phyloP scores from a whole-genome alignment of 257 asterid species.

The Plectranthus barbatus region DNA sequence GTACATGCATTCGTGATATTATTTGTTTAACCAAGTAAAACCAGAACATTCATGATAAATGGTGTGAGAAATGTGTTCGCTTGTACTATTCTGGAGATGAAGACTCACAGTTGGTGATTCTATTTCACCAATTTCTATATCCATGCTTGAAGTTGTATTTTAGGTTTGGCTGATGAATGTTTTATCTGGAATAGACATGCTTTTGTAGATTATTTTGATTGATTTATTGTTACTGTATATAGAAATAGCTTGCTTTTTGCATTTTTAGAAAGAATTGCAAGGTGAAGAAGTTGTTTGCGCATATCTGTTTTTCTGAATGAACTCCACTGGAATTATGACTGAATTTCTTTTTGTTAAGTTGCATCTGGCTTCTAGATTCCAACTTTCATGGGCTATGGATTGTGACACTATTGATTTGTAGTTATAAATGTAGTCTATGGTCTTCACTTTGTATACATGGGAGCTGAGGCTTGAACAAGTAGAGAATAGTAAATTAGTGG shows the following conservation, averaged over 20 bases:
- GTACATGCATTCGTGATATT: neutral
- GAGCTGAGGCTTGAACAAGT: no score
- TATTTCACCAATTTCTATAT: no score
- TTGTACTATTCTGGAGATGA: neutral
- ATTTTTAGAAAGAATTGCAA: neutral
- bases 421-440: neutral
- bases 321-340: neutral
- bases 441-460: neutral
- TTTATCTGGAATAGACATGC: neutral
- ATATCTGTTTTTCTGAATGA: neutral
- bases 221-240: neutral
- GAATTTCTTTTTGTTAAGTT: neutral
- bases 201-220: neutral
- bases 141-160: neutral
- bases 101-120: neutral
- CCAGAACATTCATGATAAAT: neutral
- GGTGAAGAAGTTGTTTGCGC: neutral
- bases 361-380: neutral
- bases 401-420: neutral
- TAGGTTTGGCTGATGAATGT: neutral
- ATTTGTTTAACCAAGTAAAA: neutral
- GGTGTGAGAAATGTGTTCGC: no score
- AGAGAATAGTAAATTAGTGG: no score
- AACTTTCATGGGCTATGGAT: neutral
- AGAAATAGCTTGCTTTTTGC: neutral